These are phyloP conservation scores for Hydrangea macrophylla DNA, from an alignment of 148 eudicot species.

Conservation along the genomic window DNA sequence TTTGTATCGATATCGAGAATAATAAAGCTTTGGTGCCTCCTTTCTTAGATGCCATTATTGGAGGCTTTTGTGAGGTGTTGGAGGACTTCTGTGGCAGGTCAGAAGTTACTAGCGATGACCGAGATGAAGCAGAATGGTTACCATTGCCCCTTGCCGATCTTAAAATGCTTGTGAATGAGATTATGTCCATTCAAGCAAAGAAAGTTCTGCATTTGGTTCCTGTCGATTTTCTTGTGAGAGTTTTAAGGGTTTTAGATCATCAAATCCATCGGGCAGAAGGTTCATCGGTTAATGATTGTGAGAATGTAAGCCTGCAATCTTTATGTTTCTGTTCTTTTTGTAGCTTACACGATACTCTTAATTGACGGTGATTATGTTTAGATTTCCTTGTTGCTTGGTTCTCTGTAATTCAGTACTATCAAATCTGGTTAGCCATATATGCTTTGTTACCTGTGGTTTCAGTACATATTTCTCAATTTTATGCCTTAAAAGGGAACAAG, in stretches of 20 bases:
- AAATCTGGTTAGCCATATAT: no score
- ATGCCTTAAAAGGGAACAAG: no score
- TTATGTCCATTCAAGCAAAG: slow-evolving; percentile 54
- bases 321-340: neutral
- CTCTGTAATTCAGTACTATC: no score
- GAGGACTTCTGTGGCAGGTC: slow-evolving; percentile 79
- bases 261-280: slow-evolving; percentile 97
- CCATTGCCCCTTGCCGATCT: slow-evolving; percentile 63
- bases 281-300: slow-evolving; percentile 72
- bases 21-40: slow-evolving; percentile 6
- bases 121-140: slow-evolving; percentile 75
- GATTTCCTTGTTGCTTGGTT: no score
- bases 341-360: no score
- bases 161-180: slow-evolving; percentile 63
- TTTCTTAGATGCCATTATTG: slow-evolving; percentile 56
- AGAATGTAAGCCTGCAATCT: slow-evolving; percentile 52
- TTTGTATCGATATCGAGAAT: neutral
- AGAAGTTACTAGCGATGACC: slow-evolving; percentile 69
- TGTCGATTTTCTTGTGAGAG: slow-evolving; percentile 60
- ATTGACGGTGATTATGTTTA: no score
- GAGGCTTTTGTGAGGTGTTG: slow-evolving; percentile 61
- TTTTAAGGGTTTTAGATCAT: slow-evolving; percentile 73
- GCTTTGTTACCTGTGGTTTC: no score
- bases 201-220: slow-evolving; percentile 70
- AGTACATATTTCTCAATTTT: no score